phyloP scores from a whole-genome alignment of 1,284 basidiomycete species.

The Afroboletus lepidellus region DNA sequence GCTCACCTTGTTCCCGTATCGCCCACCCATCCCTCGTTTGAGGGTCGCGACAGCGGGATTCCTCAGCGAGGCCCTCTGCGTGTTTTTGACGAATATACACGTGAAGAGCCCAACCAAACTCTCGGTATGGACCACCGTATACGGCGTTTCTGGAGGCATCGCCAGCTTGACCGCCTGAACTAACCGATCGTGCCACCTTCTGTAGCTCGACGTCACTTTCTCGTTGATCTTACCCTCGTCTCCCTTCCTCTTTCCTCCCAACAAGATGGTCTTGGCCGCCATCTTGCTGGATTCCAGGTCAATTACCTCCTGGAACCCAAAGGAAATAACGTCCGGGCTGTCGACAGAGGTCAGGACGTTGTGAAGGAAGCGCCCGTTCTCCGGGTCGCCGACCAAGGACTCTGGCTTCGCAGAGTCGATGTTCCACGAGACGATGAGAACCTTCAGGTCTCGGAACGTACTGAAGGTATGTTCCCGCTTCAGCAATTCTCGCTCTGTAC shows the following conservation, averaged over 20 bases:
- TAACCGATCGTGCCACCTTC: slow-evolving; percentile 86
- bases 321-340: slow-evolving; percentile 85
- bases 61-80: slow-evolving; percentile 57
- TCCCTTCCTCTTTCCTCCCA: slow-evolving; percentile 68
- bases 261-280: slow-evolving; percentile 84
- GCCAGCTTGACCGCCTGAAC: slow-evolving; percentile 66
- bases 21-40: slow-evolving; percentile 89
- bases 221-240: slow-evolving; percentile 68
- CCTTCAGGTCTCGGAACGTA: slow-evolving; percentile 72
- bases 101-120: slow-evolving; percentile 89
- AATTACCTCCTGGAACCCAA: slow-evolving; percentile 95
- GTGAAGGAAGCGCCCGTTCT: slow-evolving; percentile 72
- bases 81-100: slow-evolving; percentile 81
- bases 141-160: slow-evolving; percentile 68
- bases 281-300: slow-evolving; percentile 91
- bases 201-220: slow-evolving; percentile 82
- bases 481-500: slow-evolving; percentile 68
- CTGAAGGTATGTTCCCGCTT: slow-evolving; percentile 79
- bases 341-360: slow-evolving; percentile 70
- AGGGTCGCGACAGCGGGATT: slow-evolving; percentile 78
- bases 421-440: slow-evolving; percentile 93
- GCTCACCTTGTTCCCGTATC: slow-evolving; percentile 92
- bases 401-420: slow-evolving; percentile 86
- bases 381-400: slow-evolving; percentile 57
- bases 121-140: slow-evolving; percentile 82